Conservation (phyloP, 768 basidiomycete genomes). For the Calocybe cyanea region DNA sequence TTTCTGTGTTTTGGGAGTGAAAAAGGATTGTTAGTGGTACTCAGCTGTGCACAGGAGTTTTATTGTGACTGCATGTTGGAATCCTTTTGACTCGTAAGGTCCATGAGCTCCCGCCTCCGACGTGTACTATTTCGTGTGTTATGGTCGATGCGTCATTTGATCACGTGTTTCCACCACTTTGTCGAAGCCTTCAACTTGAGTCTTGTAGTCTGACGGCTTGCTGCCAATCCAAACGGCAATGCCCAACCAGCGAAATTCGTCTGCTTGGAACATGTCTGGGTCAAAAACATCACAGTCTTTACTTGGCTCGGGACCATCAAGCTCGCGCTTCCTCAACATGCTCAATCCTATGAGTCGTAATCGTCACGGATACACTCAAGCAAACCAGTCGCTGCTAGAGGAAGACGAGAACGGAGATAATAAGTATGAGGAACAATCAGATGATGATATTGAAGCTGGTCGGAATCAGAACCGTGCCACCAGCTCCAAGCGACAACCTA, state of each 20-base stretch:
- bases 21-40: too few species aligned
- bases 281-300: constrained; percentile 34
- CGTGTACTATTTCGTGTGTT: too few species aligned
- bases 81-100: too few species aligned
- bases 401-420: constrained; percentile 61
- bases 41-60: too few species aligned
- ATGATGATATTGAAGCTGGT: constrained; percentile 59
- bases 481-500: constrained; percentile 38
- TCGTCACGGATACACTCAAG: constrained; percentile 74
- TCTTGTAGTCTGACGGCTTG: constrained; percentile 16
- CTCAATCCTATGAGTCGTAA: constrained; percentile 74
- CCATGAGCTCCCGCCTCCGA: too few species aligned
- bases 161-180: constrained; percentile 13
- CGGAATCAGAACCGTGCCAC: constrained; percentile 36
- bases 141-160: background rate
- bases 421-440: constrained; percentile 47
- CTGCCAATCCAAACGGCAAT: constrained; percentile 20
- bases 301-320: constrained; percentile 39
- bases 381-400: constrained; percentile 65
- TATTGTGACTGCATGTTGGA: too few species aligned
- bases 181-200: background rate
- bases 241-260: constrained; percentile 18
- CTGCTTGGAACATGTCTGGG: constrained; percentile 25
- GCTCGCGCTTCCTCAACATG: constrained; percentile 76
- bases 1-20: too few species aligned